phyloP scores from a whole-genome alignment of 140 eudicot species.

The Oenanthe javanica region DNA sequence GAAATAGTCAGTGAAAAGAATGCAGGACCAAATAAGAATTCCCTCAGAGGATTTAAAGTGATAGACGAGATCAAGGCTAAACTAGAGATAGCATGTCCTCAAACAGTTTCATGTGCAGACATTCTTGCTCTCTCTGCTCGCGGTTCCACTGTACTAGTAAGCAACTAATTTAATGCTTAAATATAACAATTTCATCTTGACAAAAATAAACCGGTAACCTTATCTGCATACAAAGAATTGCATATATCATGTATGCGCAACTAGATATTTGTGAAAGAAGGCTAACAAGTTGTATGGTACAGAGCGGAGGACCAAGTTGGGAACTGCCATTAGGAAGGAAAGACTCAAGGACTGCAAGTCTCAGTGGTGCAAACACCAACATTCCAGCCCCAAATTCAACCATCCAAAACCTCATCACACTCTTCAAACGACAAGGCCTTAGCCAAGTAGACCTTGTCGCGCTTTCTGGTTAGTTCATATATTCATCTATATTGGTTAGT shows the following conservation, averaged over 20 bases:
- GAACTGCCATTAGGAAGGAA: constrained; percentile 83
- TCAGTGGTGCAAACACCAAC: constrained; percentile 48
- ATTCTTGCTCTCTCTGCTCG: constrained; percentile 86
- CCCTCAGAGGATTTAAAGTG: constrained; percentile 80
- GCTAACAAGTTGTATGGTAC: constrained; percentile 10
- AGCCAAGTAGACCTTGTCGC: constrained; percentile 73
- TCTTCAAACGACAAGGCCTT: constrained; percentile 71
- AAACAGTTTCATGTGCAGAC: constrained; percentile 90
- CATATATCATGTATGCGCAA: neutral
- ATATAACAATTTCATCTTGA: neutral
- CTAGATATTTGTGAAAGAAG: neutral
- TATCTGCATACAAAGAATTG: neutral
- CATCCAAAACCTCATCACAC: constrained; percentile 42
- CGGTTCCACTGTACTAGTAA: constrained; percentile 79
- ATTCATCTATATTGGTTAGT: neutral
- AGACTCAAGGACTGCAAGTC: constrained; percentile 80
- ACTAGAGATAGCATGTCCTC: constrained; percentile 83
- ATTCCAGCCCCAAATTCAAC: constrained; percentile 90
- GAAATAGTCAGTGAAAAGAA: constrained; percentile 73
- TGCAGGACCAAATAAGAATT: constrained; percentile 72
- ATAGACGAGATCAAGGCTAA: constrained; percentile 80
- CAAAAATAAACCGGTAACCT: neutral
- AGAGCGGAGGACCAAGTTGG: constrained; percentile 97
- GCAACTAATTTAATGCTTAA: neutral
- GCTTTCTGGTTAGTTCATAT: constrained; percentile 57